Base-by-base conservation (phyloP, 495 filamentous ascomycete species). In the Daldinia loculata region DNA sequence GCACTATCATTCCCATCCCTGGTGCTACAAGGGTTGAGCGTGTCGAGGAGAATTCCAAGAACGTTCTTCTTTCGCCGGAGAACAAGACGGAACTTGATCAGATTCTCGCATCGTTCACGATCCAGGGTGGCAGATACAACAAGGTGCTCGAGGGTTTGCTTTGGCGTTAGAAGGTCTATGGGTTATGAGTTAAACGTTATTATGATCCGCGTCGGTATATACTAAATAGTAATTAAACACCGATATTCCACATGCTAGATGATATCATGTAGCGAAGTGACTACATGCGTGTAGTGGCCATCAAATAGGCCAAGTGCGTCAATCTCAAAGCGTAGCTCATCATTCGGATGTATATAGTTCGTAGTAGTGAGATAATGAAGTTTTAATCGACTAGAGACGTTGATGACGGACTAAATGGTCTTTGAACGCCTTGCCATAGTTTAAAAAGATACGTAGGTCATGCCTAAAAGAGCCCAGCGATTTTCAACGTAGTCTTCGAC, bases 1-100 rank as follows among this genome's bases (percentile, higher is more conserved):
- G 77, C 8, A 83, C 81, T 1, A 89, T 93, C 59, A 87, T 93
- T 58, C 92, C 91, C 1, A 93, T 95, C 63, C 91, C 91, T 1
- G 91, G 92, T 7, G 86, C 87, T 6, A 85, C 79, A 6, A 76
- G 76, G 2, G 76, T 66, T 8, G 63, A 36, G 6, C 69, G 82
- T n/a, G 76, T 84, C 7, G 63, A 74, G 56, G 83, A 53, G 67
- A 86, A 85, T 63, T 50, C 50, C 32, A 78, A 63, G 45, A n/a
- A 71, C 8, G 69, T 84, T 2, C 36, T 65, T 2, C 56, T 84
- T 27, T 72, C 62, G 8, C 52, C 72, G 0, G 73, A 72, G 12
- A 80, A 84, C 34, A 43, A 78, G 69, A 67, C 50, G 29, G 67
- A 79, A 56, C 77, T 85, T 27, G 75, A 83, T 55, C 64, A 41